These are phyloP conservation scores for Penicillium taxi DNA, from an alignment of 495 filamentous ascomycete species.

Conservation along the genomic window DNA sequence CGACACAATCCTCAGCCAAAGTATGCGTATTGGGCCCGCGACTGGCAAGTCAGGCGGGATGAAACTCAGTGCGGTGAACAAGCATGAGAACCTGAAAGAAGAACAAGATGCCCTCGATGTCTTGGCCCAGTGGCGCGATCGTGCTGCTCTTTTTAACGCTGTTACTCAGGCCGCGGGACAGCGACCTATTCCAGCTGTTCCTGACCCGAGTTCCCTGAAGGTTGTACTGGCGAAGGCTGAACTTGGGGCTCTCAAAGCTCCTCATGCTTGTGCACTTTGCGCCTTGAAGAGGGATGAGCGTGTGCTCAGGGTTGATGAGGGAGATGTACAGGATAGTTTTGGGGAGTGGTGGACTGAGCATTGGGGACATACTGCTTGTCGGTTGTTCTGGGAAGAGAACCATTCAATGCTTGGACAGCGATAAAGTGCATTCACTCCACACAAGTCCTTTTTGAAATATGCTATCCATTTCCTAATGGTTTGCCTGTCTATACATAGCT, in stretches of 20 bases:
- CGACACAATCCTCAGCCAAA: constrained; percentile 74
- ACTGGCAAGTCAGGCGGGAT: constrained; percentile 64
- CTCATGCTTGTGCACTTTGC: constrained; percentile 78
- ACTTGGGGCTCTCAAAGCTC: constrained; percentile 59
- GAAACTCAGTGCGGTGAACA: constrained; percentile 81
- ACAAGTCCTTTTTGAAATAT: background rate
- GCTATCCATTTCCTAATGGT: background rate
- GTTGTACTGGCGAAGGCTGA: constrained; percentile 36
- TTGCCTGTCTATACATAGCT: too few species aligned
- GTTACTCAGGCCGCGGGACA: constrained; percentile 28
- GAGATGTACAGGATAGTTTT: constrained; percentile 74
- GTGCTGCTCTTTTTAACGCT: constrained; percentile 34
- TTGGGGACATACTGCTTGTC: constrained; percentile 77
- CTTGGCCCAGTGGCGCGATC: constrained; percentile 57
- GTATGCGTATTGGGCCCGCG: constrained; percentile 75
- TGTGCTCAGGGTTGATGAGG: constrained; percentile 60
- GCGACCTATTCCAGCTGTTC: constrained; percentile 57
- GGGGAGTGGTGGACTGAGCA: constrained; percentile 94
- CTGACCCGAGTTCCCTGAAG: constrained; percentile 52
- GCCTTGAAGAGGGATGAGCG: constrained; percentile 82
- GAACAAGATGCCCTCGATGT: constrained; percentile 81
- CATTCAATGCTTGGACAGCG: constrained; percentile 55
- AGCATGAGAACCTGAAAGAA: constrained; percentile 70
- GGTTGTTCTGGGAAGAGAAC: constrained; percentile 76
- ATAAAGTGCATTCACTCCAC: constrained; percentile 26